These are phyloP conservation scores for Trametes cinnabarina DNA, from an alignment of 768 basidiomycete genomes.

Conservation along the genomic window DNA sequence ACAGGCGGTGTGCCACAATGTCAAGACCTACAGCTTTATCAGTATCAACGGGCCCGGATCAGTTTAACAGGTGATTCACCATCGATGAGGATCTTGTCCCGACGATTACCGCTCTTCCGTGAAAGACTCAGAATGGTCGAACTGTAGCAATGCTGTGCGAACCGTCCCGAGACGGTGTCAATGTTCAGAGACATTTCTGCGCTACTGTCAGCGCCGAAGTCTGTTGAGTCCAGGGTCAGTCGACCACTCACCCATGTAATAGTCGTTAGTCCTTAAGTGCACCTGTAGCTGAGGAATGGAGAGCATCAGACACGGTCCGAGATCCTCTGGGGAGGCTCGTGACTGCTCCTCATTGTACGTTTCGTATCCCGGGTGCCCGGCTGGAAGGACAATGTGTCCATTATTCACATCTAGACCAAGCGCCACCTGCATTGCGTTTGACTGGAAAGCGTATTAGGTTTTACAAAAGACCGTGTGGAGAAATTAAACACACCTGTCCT, in stretches of 20 bases:
- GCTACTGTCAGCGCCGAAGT: background rate
- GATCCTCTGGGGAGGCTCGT: constrained; percentile 32
- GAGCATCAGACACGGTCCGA: constrained; percentile 57
- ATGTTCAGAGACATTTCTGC: constrained; percentile 79
- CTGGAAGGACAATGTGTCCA: constrained; percentile 61
- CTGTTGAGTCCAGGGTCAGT: background rate
- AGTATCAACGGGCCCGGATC: background rate
- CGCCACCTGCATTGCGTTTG: constrained; percentile 79
- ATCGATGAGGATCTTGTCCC: constrained; percentile 48
- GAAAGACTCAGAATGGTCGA: constrained; percentile 33
- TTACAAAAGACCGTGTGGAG: background rate
- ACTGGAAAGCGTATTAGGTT: constrained; percentile 40
- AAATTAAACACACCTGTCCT: constrained; percentile 53
- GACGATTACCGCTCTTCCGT: constrained; percentile 8
- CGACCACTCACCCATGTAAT: constrained; percentile 73
- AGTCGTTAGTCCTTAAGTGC: constrained; percentile 77
- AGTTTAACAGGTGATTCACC: constrained; percentile 34
- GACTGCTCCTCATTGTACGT: constrained; percentile 27
- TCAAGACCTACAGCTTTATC: constrained; percentile 53
- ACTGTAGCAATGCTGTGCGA: constrained; percentile 48
- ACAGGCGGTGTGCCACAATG: constrained; percentile 80
- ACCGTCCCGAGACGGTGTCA: constrained; percentile 53
- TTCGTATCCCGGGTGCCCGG: constrained; percentile 64
- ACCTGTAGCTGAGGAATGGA: constrained; percentile 68
- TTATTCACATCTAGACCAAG: constrained; percentile 52